These are phyloP conservation scores for Globisporangium megalacanthum DNA, from an alignment of 352 stramenopile species.

Conservation along the genomic window DNA sequence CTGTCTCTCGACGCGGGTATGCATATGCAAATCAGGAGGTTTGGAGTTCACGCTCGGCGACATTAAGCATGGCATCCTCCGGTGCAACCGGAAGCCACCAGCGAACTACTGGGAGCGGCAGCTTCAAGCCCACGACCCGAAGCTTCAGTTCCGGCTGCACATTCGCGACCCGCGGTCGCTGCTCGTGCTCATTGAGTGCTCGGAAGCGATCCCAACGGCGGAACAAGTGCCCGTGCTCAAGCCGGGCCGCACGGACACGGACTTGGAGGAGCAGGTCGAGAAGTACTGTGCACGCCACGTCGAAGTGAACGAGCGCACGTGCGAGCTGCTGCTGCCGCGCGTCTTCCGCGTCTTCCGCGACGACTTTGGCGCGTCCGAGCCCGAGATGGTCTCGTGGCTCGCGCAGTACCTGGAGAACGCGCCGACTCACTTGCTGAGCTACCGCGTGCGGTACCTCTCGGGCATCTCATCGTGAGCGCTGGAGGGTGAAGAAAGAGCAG, in stretches of 20 bases:
- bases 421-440: constrained; percentile 67
- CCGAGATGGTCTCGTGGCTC: constrained; percentile 83
- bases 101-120: constrained; percentile 86
- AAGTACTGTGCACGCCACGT: constrained; percentile 68
- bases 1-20: too few relatives aligned
- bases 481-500: background rate
- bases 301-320: constrained; percentile 43
- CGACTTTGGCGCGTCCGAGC: constrained; percentile 80
- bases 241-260: constrained; percentile 77
- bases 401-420: constrained; percentile 79
- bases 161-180: constrained; percentile 82
- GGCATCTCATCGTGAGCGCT: constrained; percentile 48
- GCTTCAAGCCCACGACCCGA: constrained; percentile 73
- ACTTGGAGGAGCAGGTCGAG: constrained; percentile 76
- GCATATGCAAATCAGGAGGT: constrained; percentile 25
- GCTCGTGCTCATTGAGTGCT: constrained; percentile 76
- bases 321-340: constrained; percentile 63
- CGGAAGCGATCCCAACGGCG: constrained; percentile 48
- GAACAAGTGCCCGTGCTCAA: constrained; percentile 75
- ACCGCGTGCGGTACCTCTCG: constrained; percentile 63
- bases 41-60: constrained; percentile 78
- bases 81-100: constrained; percentile 84
- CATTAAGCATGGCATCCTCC: constrained; percentile 84
- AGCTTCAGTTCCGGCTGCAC: constrained; percentile 80
- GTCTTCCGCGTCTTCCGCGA: constrained; percentile 82